A percentile compares a stretch with the other conserved stretches of the same genome.
phyloP scores from a whole-genome alignment of 371 early-diverging fungal species.

The Apophysomyces trapeziformis region DNA sequence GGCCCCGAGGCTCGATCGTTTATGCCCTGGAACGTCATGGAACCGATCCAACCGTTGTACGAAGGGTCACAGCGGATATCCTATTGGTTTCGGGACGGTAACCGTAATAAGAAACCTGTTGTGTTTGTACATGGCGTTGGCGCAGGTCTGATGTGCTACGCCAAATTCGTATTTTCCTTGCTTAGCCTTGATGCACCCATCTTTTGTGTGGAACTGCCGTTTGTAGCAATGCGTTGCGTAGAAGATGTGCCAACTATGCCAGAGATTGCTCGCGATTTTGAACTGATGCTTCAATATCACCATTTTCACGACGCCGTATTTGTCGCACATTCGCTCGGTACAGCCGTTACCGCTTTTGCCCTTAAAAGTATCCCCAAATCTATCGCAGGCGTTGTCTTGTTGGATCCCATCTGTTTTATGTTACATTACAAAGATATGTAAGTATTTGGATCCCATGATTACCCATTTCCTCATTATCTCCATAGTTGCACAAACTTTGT shows the following conservation, averaged over 20 bases:
- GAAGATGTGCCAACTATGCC: slow-evolving; percentile 66
- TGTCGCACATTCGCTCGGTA: slow-evolving; percentile 75
- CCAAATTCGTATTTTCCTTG: slow-evolving; percentile 50
- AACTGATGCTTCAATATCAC: slow-evolving; percentile 61
- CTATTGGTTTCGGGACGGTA: slow-evolving; percentile 56
- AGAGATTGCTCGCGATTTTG: slow-evolving; percentile 63
- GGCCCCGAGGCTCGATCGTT: slow-evolving; percentile 41
- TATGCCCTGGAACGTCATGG: slow-evolving; percentile 31
- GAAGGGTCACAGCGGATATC: slow-evolving; percentile 34
- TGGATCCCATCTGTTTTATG: slow-evolving; percentile 76
- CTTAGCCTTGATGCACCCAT: slow-evolving; percentile 57
- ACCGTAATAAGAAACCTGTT: slow-evolving; percentile 58
- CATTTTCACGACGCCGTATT: slow-evolving; percentile 64
- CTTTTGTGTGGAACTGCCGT: slow-evolving; percentile 71
- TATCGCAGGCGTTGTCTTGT: slow-evolving; percentile 58
- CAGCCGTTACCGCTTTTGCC: slow-evolving; percentile 58
- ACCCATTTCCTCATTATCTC: slow-evolving; percentile 3
- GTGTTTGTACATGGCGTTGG: slow-evolving; percentile 80
- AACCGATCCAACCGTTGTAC: slow-evolving; percentile 22
- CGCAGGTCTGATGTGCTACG: slow-evolving; percentile 65
- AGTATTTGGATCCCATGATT: slow-evolving; percentile 12
- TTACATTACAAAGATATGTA: slow-evolving; percentile 64
- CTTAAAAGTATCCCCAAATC: slow-evolving; percentile 45
- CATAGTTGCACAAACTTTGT: slow-evolving; percentile 68
- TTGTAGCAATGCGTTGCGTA: slow-evolving; percentile 68